Conservation (phyloP, 2,329 filamentous ascomycete genomes). For the Chaetomiaceae sp. region DNA sequence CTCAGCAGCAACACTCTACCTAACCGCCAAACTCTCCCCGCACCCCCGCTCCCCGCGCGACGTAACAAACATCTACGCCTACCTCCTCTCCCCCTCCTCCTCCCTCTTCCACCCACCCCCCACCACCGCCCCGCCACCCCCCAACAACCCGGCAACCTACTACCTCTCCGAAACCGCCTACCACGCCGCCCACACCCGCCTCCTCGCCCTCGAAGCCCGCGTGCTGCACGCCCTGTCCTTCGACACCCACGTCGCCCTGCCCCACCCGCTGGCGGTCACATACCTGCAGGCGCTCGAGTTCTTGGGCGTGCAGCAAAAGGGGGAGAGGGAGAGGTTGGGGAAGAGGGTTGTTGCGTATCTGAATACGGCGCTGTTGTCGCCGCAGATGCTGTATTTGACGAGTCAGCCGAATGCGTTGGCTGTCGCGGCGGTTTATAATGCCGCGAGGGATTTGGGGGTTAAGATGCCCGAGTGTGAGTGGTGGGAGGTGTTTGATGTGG, state of each 20-base stretch:
- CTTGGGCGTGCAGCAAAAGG: conserved; percentile 35
- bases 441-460: conserved; percentile 68
- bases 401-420: conserved; percentile 85
- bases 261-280: conserved; percentile 80
- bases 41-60: conserved; percentile 72
- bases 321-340: conserved; percentile 52
- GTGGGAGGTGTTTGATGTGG: conserved; percentile 98
- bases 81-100: conserved; percentile 63
- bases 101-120: conserved; percentile 46
- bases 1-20: conserved; percentile 75
- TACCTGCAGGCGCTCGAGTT: conserved; percentile 88
- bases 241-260: conserved; percentile 77
- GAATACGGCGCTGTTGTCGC: conserved; percentile 80
- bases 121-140: conserved; percentile 24
- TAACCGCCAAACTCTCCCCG: conserved; percentile 77
- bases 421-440: conserved; percentile 85
- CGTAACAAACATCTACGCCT: conserved; percentile 78
- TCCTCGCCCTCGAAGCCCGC: conserved; percentile 71
- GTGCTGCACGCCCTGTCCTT: conserved; percentile 75
- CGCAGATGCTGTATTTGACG: conserved; percentile 84
- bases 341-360: conserved; percentile 67
- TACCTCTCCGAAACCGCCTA: conserved; percentile 72
- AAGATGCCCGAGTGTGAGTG: conserved; percentile 81
- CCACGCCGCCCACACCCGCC: conserved; percentile 54
- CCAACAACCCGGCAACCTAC: conserved; percentile 49